These are phyloP conservation scores for Dendrocalamus latiflorus DNA, from an alignment of 202 grass and related monocot genomes.

Conservation along the genomic window DNA sequence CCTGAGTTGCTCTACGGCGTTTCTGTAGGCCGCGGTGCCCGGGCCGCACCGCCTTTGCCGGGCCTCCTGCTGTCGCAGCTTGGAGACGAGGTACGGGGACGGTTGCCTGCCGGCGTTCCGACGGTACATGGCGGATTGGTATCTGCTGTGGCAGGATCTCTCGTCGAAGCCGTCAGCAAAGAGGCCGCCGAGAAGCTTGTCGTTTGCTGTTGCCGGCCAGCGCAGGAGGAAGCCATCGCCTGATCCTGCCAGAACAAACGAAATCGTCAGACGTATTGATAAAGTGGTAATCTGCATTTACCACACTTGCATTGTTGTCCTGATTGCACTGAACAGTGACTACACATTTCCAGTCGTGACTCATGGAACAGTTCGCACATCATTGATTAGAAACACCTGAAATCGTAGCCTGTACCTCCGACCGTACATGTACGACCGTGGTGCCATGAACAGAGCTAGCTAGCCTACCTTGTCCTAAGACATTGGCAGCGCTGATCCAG, in stretches of 20 bases:
- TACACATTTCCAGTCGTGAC: neutral
- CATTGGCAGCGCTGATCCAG: neutral
- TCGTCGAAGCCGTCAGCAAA: conserved; percentile 26
- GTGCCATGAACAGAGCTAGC: neutral
- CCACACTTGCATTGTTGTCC: neutral
- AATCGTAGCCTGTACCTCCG: neutral
- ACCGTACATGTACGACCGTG: neutral
- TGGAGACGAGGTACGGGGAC: conserved; percentile 24
- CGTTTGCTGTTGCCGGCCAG: neutral
- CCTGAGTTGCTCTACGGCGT: conserved; percentile 1
- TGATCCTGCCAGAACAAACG: neutral
- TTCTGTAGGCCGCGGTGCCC: conserved; percentile 24
- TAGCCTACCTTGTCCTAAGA: neutral
- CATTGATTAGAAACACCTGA: neutral
- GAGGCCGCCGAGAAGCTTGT: conserved; percentile 43
- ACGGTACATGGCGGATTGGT: conserved; percentile 46
- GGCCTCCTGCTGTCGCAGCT: conserved; percentile 34
- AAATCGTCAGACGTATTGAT: neutral
- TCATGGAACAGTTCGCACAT: neutral
- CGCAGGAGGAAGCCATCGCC: neutral
- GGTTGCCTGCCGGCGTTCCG: conserved; percentile 12
- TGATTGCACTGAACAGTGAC: neutral
- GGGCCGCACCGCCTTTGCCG: conserved; percentile 42
- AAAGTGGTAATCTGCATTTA: no score
- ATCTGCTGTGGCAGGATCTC: conserved; percentile 36